phyloP scores from a whole-genome alignment of 2,329 filamentous ascomycete genomes.

The Cladobotryum mycophilum region DNA sequence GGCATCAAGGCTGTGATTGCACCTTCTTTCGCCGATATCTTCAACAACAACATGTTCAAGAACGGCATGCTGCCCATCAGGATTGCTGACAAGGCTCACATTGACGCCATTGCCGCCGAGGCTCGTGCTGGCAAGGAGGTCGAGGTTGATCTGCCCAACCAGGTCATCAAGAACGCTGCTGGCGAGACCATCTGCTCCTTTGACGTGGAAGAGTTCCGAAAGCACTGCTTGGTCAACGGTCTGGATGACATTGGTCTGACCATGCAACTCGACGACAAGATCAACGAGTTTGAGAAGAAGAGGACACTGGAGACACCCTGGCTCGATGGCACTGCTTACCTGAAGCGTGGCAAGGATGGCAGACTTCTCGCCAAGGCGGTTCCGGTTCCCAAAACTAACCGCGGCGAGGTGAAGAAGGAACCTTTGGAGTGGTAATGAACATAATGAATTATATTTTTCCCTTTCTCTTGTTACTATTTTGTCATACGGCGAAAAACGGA shows the following conservation, averaged over 20 bases:
- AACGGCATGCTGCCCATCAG: slow-evolving; percentile 94
- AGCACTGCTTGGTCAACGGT: slow-evolving; percentile 89
- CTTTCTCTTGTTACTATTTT: neutral
- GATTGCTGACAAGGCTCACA: slow-evolving; percentile 59
- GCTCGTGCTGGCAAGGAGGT: slow-evolving; percentile 75
- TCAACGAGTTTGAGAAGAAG: slow-evolving; percentile 72
- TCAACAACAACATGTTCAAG: slow-evolving; percentile 99
- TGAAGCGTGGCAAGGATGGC: slow-evolving; percentile 54
- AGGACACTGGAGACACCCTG: slow-evolving; percentile 76
- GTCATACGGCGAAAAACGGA: neutral
- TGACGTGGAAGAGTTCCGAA: slow-evolving; percentile 87
- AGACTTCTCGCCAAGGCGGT: slow-evolving; percentile 52
- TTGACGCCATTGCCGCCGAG: slow-evolving; percentile 68
- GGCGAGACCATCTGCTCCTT: slow-evolving; percentile 73
- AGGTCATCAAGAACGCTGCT: slow-evolving; percentile 68
- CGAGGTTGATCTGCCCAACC: slow-evolving; percentile 82
- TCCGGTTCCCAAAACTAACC: slow-evolving; percentile 81
- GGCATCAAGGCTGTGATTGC: slow-evolving; percentile 93
- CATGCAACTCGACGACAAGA: slow-evolving; percentile 87
- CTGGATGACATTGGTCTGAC: slow-evolving; percentile 94
- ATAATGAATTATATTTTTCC: slow-evolving; percentile 16
- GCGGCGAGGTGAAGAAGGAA: slow-evolving; percentile 75
- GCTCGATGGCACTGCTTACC: slow-evolving; percentile 81
- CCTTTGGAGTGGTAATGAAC: slow-evolving; percentile 74
- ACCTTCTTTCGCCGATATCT: slow-evolving; percentile 69